phyloP scores from a whole-genome alignment of 257 asterid genomes.

The Solanum dulcamara region DNA sequence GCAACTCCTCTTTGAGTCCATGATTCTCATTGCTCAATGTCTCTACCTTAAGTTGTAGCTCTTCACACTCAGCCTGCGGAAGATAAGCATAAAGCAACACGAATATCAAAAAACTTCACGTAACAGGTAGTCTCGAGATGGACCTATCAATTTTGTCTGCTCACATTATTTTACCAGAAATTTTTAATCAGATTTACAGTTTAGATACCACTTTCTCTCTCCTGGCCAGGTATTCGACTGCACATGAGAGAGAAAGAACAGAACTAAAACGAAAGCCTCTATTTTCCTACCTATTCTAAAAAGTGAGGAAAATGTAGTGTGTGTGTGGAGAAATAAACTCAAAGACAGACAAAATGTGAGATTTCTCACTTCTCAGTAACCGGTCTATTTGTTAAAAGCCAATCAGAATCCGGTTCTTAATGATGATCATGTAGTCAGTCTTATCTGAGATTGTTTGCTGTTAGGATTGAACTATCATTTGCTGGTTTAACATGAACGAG shows the following conservation, averaged over 20 bases:
- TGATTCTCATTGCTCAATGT: constrained; percentile 50
- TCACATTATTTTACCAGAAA: neutral
- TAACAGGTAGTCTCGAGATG: neutral
- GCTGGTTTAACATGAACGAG: neutral
- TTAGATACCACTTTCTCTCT: neutral
- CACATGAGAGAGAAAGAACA: neutral
- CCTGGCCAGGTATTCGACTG: neutral
- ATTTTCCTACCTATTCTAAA: neutral
- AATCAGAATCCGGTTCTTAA: neutral
- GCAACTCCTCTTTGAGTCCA: constrained; percentile 53
- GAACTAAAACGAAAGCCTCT: neutral
- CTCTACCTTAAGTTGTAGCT: constrained; percentile 70
- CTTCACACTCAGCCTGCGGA: constrained; percentile 79
- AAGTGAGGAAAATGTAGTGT: neutral
- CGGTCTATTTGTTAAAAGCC: neutral
- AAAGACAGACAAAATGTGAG: neutral
- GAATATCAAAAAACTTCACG: neutral
- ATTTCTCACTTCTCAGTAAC: neutral
- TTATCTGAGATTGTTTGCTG: neutral
- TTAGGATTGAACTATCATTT: neutral
- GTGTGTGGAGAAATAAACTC: neutral
- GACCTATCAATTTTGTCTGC: neutral
- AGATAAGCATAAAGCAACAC: neutral
- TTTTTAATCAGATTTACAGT: neutral
- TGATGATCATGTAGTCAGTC: neutral